phyloP scores from a whole-genome alignment of 1,284 basidiomycete genomes.

The Hypsizygus ulmarius region DNA sequence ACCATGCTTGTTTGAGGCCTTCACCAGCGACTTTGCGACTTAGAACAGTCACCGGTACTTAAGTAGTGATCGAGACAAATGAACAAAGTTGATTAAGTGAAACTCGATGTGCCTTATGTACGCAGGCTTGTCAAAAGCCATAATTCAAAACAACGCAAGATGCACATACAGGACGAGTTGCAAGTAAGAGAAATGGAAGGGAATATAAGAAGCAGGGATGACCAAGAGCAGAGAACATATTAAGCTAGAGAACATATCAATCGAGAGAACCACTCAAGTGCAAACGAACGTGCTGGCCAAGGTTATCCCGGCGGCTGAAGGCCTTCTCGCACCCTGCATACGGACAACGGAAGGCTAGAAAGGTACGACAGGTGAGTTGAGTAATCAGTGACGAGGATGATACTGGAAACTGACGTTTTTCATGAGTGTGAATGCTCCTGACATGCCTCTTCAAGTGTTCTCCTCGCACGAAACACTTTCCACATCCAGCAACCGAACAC shows the following conservation, averaged over 20 bases:
- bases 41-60: too few relatives aligned
- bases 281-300: constrained; percentile 74
- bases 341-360: constrained; percentile 68
- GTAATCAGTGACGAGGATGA: not conserved
- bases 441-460: constrained; percentile 80
- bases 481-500: constrained; percentile 69
- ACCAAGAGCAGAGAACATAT: not conserved
- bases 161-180: not conserved
- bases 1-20: too few relatives aligned
- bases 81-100: too few relatives aligned
- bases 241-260: not conserved
- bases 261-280: constrained; percentile 40
- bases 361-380: constrained; percentile 5
- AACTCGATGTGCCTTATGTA: too few relatives aligned
- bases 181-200: not conserved
- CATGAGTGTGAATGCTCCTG: constrained; percentile 72
- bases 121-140: not conserved
- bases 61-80: too few relatives aligned
- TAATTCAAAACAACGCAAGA: constrained; percentile 1
- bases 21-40: too few relatives aligned
- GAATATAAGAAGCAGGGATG: not conserved
- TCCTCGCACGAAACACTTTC: constrained; percentile 72
- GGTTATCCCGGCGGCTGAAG: constrained; percentile 80
- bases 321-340: constrained; percentile 67
- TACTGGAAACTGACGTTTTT: constrained; percentile 59